These are phyloP conservation scores for Aspergillus quadrilineatus DNA, from an alignment of 2,329 filamentous ascomycete species.

Conservation along the genomic window DNA sequence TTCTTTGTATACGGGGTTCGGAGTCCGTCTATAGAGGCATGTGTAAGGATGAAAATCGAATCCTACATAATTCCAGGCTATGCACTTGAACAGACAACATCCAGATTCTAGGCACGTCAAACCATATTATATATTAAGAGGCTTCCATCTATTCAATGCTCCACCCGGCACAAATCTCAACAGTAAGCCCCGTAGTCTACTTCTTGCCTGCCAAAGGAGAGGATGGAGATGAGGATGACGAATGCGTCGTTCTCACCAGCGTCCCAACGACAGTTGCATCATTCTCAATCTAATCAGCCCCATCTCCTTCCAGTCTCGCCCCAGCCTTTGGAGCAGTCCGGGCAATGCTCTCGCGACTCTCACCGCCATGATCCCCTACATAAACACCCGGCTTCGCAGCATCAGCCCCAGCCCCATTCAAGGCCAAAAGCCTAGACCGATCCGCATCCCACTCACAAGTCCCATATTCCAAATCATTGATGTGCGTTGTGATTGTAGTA, in stretches of 20 bases:
- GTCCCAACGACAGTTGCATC: background rate
- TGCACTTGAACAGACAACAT: too few species aligned
- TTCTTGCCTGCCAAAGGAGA: background rate
- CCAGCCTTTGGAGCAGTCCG: background rate
- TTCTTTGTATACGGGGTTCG: background rate
- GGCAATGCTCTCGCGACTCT: background rate
- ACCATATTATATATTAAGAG: too few species aligned
- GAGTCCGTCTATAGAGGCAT: background rate
- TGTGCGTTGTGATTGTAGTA: slow-evolving; percentile 27
- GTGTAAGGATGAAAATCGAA: background rate
- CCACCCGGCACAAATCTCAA: too few species aligned
- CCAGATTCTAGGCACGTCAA: too few species aligned
- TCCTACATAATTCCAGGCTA: background rate
- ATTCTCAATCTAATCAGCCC: background rate
- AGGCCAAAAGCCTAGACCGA: slow-evolving; percentile 19
- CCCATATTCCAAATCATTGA: slow-evolving; percentile 31
- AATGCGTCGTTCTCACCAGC: background rate
- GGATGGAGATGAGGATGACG: background rate
- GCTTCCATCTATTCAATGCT: too few species aligned
- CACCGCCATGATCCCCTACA: background rate
- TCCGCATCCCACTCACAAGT: slow-evolving; percentile 23
- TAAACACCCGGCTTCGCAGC: background rate
- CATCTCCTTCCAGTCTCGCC: background rate
- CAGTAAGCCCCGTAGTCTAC: background rate
- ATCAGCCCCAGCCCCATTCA: slow-evolving; percentile 10